phyloP scores from a whole-genome alignment of 495 filamentous ascomycete genomes.

The Podospora didyma region DNA sequence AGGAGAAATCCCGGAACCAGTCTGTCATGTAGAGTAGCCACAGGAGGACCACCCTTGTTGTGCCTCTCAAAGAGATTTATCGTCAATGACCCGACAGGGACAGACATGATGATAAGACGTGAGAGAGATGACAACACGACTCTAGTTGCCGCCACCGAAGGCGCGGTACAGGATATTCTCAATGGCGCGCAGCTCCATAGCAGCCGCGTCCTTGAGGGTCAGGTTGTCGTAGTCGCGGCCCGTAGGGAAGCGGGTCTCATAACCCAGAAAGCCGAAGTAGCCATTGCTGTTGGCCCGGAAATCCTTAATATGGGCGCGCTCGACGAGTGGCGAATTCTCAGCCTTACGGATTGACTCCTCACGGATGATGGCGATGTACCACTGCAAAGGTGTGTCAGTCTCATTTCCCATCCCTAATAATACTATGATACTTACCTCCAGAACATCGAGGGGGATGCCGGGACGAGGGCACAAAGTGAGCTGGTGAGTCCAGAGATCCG shows the following conservation, averaged over 20 bases:
- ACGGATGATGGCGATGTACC: slow-evolving; percentile 50
- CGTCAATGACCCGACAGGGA: too few relatives aligned
- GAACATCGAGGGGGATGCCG: slow-evolving; percentile 35
- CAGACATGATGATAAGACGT: too few relatives aligned
- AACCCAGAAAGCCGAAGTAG: slow-evolving; percentile 45
- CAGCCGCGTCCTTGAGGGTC: slow-evolving; percentile 30
- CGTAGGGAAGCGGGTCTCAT: slow-evolving; percentile 29
- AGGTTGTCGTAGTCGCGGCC: slow-evolving; percentile 27
- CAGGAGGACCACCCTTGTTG: too few relatives aligned
- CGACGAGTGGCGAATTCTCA: slow-evolving; percentile 13
- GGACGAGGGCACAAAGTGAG: slow-evolving; percentile 39
- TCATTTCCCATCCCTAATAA: background rate
- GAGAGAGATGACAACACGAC: background rate
- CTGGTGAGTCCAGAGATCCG: slow-evolving; percentile 38
- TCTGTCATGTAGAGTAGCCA: too few relatives aligned
- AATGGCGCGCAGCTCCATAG: slow-evolving; percentile 36
- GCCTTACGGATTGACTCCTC: slow-evolving; percentile 35
- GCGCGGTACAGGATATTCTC: slow-evolving; percentile 32
- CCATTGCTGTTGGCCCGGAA: slow-evolving; percentile 4
- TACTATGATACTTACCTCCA: slow-evolving; percentile 36
- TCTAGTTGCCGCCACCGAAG: background rate
- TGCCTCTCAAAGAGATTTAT: too few relatives aligned
- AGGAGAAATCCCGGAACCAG: too few relatives aligned
- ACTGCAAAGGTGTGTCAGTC: slow-evolving; percentile 34
- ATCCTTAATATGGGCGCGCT: slow-evolving; percentile 29